Percentiles rank a stretch among this genome's conserved stretches.
Evolutionary conservation across 768 basidiomycete species (phyloP).

Genomic region (Botryobasidium botryosum): DNA sequence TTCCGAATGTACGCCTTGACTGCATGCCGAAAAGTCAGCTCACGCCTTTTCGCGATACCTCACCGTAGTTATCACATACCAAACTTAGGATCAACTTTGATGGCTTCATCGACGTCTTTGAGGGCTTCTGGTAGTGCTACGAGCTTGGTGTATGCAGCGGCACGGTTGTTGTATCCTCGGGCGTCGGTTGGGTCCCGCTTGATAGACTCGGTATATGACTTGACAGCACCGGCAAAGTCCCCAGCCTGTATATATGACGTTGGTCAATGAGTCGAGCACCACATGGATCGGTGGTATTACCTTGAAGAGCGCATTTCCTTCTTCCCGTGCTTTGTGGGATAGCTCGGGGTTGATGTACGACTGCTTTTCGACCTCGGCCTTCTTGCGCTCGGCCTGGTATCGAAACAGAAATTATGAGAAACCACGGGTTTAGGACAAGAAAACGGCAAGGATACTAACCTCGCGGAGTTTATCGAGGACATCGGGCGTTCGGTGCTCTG

Average conservation of each 20-base stretch:
- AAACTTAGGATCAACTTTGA: constrained; percentile 77
- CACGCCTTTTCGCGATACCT: neutral
- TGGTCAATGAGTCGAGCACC: too few relatives aligned
- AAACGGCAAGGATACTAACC: constrained; percentile 5
- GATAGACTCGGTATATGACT: constrained; percentile 87
- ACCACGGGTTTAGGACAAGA: neutral
- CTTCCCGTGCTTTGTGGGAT: constrained; percentile 71
- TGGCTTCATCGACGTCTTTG: constrained; percentile 88
- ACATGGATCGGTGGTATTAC: too few relatives aligned
- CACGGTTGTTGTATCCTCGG: constrained; percentile 92
- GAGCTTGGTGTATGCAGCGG: constrained; percentile 94
- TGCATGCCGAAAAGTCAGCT: constrained; percentile 15
- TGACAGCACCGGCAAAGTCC: constrained; percentile 83
- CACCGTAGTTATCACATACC: constrained; percentile 30
- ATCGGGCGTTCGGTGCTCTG: constrained; percentile 92
- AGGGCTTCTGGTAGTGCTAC: constrained; percentile 86
- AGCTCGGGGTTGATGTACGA: constrained; percentile 80
- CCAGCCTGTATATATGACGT: constrained; percentile 27
- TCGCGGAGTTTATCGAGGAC: constrained; percentile 78
- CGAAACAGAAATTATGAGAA: neutral
- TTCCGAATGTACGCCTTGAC: constrained; percentile 97
- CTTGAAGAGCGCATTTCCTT: constrained; percentile 88
- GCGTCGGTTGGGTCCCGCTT: constrained; percentile 86
- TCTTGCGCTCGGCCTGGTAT: constrained; percentile 45
- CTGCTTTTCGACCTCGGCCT: constrained; percentile 57